A percentile compares a stretch with the other conserved stretches of the same genome.
Evolutionary conservation across 2,329 filamentous ascomycete species (phyloP).

Genomic region (Stylonectria norvegica): DNA sequence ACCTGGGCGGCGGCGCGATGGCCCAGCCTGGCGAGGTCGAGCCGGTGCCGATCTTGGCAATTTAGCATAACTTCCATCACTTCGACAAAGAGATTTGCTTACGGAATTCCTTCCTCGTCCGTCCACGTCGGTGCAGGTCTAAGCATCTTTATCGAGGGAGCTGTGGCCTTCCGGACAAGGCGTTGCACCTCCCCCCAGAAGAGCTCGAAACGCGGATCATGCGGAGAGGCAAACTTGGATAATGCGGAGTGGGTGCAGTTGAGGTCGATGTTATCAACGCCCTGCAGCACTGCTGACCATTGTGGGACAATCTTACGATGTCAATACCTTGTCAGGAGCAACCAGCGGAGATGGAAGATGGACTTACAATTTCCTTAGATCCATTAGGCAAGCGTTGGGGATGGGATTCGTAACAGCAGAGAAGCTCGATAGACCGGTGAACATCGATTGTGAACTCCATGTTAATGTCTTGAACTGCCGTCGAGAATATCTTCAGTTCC

Average conservation of each 20-base stretch:
- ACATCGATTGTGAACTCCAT: constrained; percentile 22
- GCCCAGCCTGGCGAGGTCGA: constrained; percentile 1
- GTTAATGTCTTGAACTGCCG: constrained; percentile 18
- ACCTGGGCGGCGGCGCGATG: constrained; percentile 5
- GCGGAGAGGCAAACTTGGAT: constrained; percentile 16
- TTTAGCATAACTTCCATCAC: not conserved
- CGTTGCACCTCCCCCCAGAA: constrained; percentile 21
- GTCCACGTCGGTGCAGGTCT: constrained; percentile 16
- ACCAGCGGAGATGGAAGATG: too few relatives aligned
- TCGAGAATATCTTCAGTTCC: constrained; percentile 19
- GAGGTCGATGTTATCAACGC: constrained; percentile 17
- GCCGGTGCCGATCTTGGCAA: not conserved
- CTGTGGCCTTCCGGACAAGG: constrained; percentile 13
- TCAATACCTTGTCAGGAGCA: not conserved
- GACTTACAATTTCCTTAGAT: constrained; percentile 16
- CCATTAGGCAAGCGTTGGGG: constrained; percentile 16
- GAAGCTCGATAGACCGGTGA: constrained; percentile 18
- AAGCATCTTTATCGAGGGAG: constrained; percentile 4
- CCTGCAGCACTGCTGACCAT: constrained; percentile 20
- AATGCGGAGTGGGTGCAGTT: constrained; percentile 20
- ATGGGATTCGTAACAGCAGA: constrained; percentile 21
- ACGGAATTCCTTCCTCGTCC: constrained; percentile 12
- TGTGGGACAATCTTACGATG: constrained; percentile 17
- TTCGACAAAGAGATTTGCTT: not conserved
- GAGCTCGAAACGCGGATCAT: constrained; percentile 15